Evolutionary conservation across 1,284 basidiomycete genomes (phyloP).

Genomic region (Vanrija humicola): DNA sequence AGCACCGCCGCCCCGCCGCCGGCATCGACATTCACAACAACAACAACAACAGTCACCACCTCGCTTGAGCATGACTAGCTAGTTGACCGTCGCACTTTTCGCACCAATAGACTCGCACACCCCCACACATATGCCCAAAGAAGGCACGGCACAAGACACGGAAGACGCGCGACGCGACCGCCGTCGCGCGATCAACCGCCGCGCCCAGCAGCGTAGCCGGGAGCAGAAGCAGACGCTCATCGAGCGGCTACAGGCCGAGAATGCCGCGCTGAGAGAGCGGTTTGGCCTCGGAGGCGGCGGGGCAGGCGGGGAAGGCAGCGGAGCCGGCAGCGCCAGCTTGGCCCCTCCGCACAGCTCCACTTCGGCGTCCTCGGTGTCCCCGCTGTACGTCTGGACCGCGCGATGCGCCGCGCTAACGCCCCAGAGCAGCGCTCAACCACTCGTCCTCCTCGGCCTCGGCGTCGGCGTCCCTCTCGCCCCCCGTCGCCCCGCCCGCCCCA

Average conservation of each 20-base stretch:
- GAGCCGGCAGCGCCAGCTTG: too few relatives aligned
- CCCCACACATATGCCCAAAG: too few relatives aligned
- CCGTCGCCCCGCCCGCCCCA: background rate
- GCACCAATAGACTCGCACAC: too few relatives aligned
- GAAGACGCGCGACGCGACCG: background rate
- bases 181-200: constrained; percentile 9
- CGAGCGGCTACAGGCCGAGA: constrained; percentile 5
- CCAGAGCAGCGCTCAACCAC: background rate
- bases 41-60: too few relatives aligned
- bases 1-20: too few relatives aligned
- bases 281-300: background rate
- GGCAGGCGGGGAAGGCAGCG: too few relatives aligned
- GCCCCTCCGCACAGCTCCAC: too few relatives aligned
- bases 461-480: background rate
- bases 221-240: constrained; percentile 5
- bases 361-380: too few relatives aligned
- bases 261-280: background rate
- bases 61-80: too few relatives aligned
- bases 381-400: too few relatives aligned
- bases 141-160: background rate
- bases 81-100: too few relatives aligned
- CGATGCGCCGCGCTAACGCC: background rate
- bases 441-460: background rate
- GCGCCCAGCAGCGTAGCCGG: constrained; percentile 4
- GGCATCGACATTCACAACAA: too few relatives aligned